A percentile compares a stretch with the other conserved stretches of the same genome.
Evolutionary conservation across 139 green algal genomes (phyloP).

Genomic region (Helicosporidium sp.): DNA sequence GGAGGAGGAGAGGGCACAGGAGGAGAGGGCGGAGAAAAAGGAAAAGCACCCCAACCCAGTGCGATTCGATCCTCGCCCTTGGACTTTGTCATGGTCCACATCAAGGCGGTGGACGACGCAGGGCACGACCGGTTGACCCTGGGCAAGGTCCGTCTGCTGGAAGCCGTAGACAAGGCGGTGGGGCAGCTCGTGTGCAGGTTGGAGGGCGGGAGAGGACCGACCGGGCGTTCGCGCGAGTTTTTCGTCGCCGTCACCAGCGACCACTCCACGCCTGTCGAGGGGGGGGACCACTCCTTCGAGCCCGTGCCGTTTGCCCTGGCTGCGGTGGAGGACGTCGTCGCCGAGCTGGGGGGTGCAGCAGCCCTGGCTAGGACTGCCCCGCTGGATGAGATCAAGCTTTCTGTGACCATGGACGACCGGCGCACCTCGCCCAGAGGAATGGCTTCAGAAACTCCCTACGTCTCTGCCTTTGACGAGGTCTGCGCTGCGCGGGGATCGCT

Average conservation of each 20-base stretch:
- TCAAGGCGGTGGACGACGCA: constrained; percentile 82
- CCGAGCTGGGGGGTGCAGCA: neutral
- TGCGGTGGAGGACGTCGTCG: constrained; percentile 19
- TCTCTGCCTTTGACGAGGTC: too few species aligned
- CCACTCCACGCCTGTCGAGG: constrained; percentile 80
- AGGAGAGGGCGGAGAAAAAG: too few species aligned
- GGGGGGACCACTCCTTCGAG: constrained; percentile 82
- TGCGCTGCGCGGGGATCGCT: constrained; percentile 40
- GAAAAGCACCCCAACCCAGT: too few species aligned
- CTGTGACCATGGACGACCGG: too few species aligned
- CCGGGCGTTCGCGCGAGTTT: constrained; percentile 5
- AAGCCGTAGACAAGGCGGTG: constrained; percentile 70
- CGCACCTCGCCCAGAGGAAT: too few species aligned
- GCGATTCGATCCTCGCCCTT: constrained; percentile 21
- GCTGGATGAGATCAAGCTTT: too few species aligned
- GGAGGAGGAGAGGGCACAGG: too few species aligned
- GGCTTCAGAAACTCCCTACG: too few species aligned
- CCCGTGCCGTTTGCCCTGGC: constrained; percentile 69
- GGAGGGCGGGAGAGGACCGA: constrained; percentile 19
- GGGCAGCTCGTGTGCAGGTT: constrained; percentile 53
- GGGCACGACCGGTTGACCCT: constrained; percentile 57
- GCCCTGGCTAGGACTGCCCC: neutral
- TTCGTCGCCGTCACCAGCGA: constrained; percentile 52
- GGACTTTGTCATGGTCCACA: constrained; percentile 68
- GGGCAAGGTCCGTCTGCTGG: constrained; percentile 45